Evolutionary conservation across 495 filamentous ascomycete genomes (phyloP), one percentile per base, ranked within the genome.

Genomic region (Aspergillus conjunctus): DNA sequence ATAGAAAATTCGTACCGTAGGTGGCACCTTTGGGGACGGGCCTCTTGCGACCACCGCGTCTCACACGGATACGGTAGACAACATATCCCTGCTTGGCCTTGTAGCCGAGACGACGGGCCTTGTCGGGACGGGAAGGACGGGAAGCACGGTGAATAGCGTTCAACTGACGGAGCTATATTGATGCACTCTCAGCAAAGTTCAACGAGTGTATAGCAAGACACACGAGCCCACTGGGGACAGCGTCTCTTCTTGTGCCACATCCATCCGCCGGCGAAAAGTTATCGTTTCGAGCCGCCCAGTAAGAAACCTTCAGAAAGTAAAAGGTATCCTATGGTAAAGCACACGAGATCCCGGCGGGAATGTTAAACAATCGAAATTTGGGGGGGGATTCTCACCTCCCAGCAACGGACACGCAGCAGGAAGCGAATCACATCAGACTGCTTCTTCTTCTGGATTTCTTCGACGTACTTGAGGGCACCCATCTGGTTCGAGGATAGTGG

Each of bases 11-110:
- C 89, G 68, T 83, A 95, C 93, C 94, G 78, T 92, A 98, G 69
- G 94, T 98, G 79, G 94, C 94, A 86, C 94, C 94, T 91, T 98
- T 98, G 71, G 89, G 85, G 49, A 87, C 92, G 66, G 94, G 94
- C 76, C 82, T 83, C 91, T 98, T 98, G 83, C 94, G 89, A 68
- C 94, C 94, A 87, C 94, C 94, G 76, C 94, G 88, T 76, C 94
- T 89, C 66, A 98, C 94, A 77, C 94, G 93, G 72, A 95, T 85
- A 76, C 94, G 94, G 87, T 98, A 98, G 89, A 98, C 91, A 76
- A 97, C 94, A 87, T 97, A 98, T 79, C 94, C 94, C 82, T 98
- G 94, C 90, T 98, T 98, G 81, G 95, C 93, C 90, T 98, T 98
- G 90, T 98, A 98, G 69, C 94, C 94, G 67, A 98, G 90, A 81